Percentiles rank a stretch among this genome's conserved stretches.
These are phyloP conservation scores for Thelephora aurantiotincta DNA, from an alignment of 768 basidiomycete species.

Conservation along the genomic window DNA sequence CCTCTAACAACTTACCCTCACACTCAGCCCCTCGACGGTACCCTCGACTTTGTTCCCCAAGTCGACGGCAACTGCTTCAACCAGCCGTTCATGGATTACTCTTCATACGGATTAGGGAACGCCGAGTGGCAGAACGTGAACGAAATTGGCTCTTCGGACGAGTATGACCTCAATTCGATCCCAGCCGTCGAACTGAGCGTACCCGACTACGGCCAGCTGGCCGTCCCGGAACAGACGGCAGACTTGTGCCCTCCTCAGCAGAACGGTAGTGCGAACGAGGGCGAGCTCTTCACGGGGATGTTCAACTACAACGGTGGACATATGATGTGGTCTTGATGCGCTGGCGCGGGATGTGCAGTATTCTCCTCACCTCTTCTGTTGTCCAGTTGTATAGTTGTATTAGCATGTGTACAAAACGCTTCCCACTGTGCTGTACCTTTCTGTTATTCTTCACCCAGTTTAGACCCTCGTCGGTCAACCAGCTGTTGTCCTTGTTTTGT, in stretches of 20 bases:
- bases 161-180: constrained; percentile 54
- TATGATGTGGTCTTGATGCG: not conserved
- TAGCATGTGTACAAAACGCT: too few relatives aligned
- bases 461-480: too few relatives aligned
- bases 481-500: too few relatives aligned
- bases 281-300: not conserved
- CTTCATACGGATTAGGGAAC: constrained; percentile 19
- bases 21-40: constrained; percentile 15
- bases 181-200: constrained; percentile 49
- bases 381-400: too few relatives aligned
- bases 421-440: too few relatives aligned
- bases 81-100: constrained; percentile 8
- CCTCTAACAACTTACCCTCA: constrained; percentile 21
- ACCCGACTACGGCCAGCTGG: constrained; percentile 24
- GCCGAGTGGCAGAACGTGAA: constrained; percentile 10
- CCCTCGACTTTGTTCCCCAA: constrained; percentile 17
- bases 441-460: too few relatives aligned
- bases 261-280: not conserved
- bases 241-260: not conserved
- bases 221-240: not conserved
- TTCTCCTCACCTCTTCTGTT: too few relatives aligned
- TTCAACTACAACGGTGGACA: not conserved
- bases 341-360: not conserved
- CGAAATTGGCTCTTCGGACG: constrained; percentile 35
- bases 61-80: constrained; percentile 5